A percentile compares a stretch with the other conserved stretches of the same genome.
phyloP scores from a whole-genome alignment of 2,329 filamentous ascomycete species.

The Sclerotinia spermophila region DNA sequence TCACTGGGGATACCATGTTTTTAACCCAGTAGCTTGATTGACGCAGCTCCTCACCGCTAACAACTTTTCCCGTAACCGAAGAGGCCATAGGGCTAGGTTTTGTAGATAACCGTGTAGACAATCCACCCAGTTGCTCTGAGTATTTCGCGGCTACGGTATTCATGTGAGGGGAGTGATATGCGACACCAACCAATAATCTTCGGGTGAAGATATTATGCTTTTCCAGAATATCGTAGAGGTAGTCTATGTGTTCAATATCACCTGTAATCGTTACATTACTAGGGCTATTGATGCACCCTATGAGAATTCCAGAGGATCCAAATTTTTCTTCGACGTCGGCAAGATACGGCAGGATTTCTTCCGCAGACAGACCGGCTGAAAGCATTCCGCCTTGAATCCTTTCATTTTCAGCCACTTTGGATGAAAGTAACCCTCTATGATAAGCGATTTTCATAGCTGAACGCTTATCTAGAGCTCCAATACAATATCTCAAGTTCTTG shows the following conservation, averaged over 20 bases:
- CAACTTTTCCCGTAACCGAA: neutral
- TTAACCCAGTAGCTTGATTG: constrained; percentile 43
- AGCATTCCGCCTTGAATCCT: neutral
- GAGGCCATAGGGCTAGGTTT: neutral
- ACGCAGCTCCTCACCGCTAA: neutral
- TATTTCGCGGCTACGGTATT: neutral
- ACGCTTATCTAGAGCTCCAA: constrained; percentile 33
- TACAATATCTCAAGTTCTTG: constrained; percentile 6
- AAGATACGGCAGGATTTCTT: neutral
- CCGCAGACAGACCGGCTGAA: neutral
- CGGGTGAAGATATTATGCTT: neutral
- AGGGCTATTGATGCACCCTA: constrained; percentile 36
- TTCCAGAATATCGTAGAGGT: neutral
- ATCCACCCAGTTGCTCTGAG: neutral
- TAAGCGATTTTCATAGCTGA: constrained; percentile 16
- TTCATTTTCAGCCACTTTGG: neutral
- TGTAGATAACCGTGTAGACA: neutral
- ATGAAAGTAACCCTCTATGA: neutral
- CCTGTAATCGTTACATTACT: constrained; percentile 32
- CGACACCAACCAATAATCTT: neutral
- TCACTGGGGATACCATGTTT: constrained; percentile 45
- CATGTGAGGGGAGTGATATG: constrained; percentile 22
- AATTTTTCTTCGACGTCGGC: neutral
- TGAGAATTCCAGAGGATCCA: constrained; percentile 5
- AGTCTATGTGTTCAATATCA: neutral